Percentiles rank a stretch among this genome's conserved stretches.
These are phyloP conservation scores for Colletotrichum salicis DNA, from an alignment of 2,329 filamentous ascomycete species.

Conservation along the genomic window DNA sequence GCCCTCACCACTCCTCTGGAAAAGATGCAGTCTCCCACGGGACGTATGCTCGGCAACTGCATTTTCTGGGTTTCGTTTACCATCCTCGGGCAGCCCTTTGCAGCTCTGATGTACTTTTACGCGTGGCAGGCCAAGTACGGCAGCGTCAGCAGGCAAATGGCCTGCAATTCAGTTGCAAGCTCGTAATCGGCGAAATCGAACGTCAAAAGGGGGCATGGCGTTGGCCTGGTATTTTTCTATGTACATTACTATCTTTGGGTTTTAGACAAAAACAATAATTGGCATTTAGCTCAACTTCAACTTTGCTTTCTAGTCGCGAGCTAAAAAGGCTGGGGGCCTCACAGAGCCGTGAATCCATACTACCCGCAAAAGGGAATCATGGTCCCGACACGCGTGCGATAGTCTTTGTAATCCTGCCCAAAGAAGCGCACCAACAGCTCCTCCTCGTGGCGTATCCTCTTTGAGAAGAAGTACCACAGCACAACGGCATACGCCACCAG, in stretches of 20 bases:
- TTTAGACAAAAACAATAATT: neutral
- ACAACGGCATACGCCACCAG: conserved; percentile 78
- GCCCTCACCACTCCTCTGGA: conserved; percentile 81
- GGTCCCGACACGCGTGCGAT: conserved; percentile 76
- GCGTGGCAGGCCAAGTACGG: conserved; percentile 99
- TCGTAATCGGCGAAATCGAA: neutral
- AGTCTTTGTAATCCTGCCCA: conserved; percentile 81
- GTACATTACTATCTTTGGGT: neutral
- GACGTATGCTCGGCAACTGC: conserved; percentile 86
- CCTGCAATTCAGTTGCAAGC: conserved; percentile 4
- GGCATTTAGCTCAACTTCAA: neutral
- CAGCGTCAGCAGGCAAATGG: conserved; percentile 69
- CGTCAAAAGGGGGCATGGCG: neutral
- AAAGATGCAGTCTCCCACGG: conserved; percentile 78
- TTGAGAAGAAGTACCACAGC: conserved; percentile 86
- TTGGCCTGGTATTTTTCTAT: neutral
- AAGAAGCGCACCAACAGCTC: conserved; percentile 83
- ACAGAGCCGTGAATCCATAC: neutral
- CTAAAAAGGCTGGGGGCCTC: too few species aligned
- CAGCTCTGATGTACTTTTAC: conserved; percentile 94
- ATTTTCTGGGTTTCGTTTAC: conserved; percentile 98
- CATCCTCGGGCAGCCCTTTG: conserved; percentile 92
- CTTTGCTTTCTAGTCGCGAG: neutral
- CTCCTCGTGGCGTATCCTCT: conserved; percentile 83
- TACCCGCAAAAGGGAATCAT: conserved; percentile 75